phyloP scores from a whole-genome alignment of 192 early-diverging fungal species.

The Phlyctochytrium planicorne region DNA sequence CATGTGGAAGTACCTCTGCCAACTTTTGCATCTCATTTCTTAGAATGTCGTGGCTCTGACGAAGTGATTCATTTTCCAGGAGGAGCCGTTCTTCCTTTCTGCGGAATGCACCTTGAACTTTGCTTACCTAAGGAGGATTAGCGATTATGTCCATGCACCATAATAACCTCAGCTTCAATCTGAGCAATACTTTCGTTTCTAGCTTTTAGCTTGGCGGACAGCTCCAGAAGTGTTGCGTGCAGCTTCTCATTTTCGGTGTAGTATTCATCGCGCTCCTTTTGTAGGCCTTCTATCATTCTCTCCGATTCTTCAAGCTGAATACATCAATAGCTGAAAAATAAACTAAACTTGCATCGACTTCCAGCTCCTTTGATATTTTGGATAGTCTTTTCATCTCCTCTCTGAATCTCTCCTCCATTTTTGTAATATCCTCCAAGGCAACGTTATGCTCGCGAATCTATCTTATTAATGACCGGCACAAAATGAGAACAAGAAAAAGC shows the following conservation, averaged over 20 bases:
- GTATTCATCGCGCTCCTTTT: slow-evolving; percentile 41
- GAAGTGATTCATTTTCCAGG: slow-evolving; percentile 28
- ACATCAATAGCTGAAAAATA: slow-evolving; percentile 7
- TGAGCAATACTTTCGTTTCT: slow-evolving; percentile 54
- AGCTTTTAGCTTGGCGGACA: slow-evolving; percentile 40
- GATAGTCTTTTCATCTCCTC: slow-evolving; percentile 5
- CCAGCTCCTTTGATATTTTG: slow-evolving; percentile 20
- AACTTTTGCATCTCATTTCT: slow-evolving; percentile 25
- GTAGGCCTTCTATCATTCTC: slow-evolving; percentile 37
- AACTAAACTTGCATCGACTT: slow-evolving; percentile 17
- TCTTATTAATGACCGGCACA: slow-evolving; percentile 1
- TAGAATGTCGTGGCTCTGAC: slow-evolving; percentile 18
- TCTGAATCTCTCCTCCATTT: slow-evolving; percentile 27
- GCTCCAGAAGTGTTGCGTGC: slow-evolving; percentile 34
- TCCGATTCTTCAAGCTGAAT: slow-evolving; percentile 37
- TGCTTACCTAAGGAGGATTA: slow-evolving; percentile 15
- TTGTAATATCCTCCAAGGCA: slow-evolving; percentile 29
- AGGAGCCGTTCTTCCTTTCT: slow-evolving; percentile 47
- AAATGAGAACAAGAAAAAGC: not conserved
- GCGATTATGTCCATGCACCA: no score
- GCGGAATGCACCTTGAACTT: slow-evolving; percentile 35
- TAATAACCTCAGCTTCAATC: slow-evolving; percentile 50
- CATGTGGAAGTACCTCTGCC: slow-evolving; percentile 24
- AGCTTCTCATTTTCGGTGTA: slow-evolving; percentile 42
- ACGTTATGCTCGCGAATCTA: slow-evolving; percentile 42